Evolutionary conservation across 2,329 filamentous ascomycete species (phyloP), one percentile per base, ranked within the genome.

Genomic region (Scleromitrula shiraiana): DNA sequence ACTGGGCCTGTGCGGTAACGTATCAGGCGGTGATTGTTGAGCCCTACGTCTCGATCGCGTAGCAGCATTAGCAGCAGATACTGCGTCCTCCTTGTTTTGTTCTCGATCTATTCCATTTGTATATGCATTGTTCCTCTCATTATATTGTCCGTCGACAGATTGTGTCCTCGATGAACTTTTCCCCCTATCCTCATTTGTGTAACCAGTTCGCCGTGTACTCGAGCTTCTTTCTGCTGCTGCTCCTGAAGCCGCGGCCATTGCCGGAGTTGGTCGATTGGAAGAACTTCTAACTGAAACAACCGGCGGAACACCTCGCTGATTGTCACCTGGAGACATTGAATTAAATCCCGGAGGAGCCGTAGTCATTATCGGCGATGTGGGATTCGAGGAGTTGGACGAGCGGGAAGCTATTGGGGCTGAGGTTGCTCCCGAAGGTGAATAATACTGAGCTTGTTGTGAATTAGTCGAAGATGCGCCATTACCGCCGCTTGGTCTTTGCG

Each of bases 281-380:
- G 89, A 94, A 7, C 86, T 90, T 61, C 89, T 80, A 29, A 87
- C 86, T 40, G 86, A 89, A 47, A 85, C 82, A 58, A 87, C 75
- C 20, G 86, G 83, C 45, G 85, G 80, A 70, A 76, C 80, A 67
- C 72, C 77, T 67, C 69, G 77, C 68, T 72, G 70, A 60, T 74
- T 72, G 59, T 76, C 74, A 53, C 72, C 69, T 19, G 59, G 59
- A 39, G 62, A 52, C 60, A 63, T 63, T 26, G 48, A 35, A 22
- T 52, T 37, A 51, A 57, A 56, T 19, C 50, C 53, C 49, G 70
- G 60, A 17, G 70, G 59, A 23, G 69, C 65, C 32, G 70, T 64
- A 37, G 73, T 68, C 39, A 76, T 68, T 50, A 67, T 58, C 14
- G 70, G 65, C 35, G 68, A 54, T 20, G 50, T 22, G 10, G 53